These are phyloP conservation scores for Delonix regia DNA, from an alignment of 306 rosid species.

Conservation along the genomic window DNA sequence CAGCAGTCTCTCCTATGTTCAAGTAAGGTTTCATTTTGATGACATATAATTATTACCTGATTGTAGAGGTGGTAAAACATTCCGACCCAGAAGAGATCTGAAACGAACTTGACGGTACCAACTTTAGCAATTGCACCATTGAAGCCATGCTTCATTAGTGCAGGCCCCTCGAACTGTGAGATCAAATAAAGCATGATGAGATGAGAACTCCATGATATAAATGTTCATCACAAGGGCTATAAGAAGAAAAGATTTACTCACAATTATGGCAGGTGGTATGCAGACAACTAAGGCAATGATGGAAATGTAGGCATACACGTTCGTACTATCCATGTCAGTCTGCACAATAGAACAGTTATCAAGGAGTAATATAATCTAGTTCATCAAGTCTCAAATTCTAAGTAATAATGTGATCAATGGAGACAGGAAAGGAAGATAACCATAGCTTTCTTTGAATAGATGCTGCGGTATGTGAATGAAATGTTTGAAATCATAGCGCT, in stretches of 20 bases:
- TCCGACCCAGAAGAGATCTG: conserved; percentile 95
- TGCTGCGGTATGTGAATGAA: conserved; percentile 90
- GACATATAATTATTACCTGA: conserved; percentile 54
- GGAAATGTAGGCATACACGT: conserved; percentile 89
- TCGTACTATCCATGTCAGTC: conserved; percentile 98
- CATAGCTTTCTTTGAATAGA: conserved; percentile 99
- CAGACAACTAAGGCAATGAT: conserved; percentile 91
- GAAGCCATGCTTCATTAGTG: conserved; percentile 75
- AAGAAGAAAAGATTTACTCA: conserved; percentile 50
- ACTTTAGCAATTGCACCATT: conserved; percentile 87
- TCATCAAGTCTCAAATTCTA: neutral
- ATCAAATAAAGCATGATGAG: conserved; percentile 32
- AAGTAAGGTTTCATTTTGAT: neutral
- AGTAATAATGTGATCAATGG: conserved; percentile 2
- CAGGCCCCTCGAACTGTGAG: conserved; percentile 81
- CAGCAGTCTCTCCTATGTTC: too few relatives aligned
- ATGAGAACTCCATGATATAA: neutral
- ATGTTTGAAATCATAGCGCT: conserved; percentile 97
- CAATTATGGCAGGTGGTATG: conserved; percentile 87
- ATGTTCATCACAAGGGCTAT: neutral
- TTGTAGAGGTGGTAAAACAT: conserved; percentile 97
- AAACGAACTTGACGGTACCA: conserved; percentile 75
- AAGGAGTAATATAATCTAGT: neutral
- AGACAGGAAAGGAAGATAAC: conserved; percentile 43
- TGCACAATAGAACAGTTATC: conserved; percentile 43